A percentile compares a stretch with the other conserved stretches of the same genome.
phyloP scores from a whole-genome alignment of 805 yeast genomes.

The Spathaspora arborariae region DNA sequence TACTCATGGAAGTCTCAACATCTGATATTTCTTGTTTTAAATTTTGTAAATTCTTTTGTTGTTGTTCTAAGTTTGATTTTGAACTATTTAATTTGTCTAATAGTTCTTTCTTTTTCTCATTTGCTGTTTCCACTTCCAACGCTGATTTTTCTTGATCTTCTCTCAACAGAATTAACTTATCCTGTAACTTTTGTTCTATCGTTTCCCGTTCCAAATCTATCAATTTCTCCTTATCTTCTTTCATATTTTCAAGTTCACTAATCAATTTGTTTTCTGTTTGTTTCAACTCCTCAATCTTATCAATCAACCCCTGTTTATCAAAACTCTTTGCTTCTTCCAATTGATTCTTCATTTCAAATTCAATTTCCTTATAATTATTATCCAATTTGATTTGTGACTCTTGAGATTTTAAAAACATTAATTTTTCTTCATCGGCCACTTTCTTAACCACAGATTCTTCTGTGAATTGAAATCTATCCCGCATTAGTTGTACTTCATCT shows the following conservation, averaged over 20 bases:
- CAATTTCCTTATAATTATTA: slow-evolving; percentile 26
- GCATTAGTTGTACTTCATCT: background rate
- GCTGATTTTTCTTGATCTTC: slow-evolving; percentile 12
- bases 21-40: slow-evolving; percentile 1
- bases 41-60: background rate
- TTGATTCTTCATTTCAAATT: slow-evolving; percentile 32
- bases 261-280: slow-evolving; percentile 7
- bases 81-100: slow-evolving; percentile 5
- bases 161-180: slow-evolving; percentile 20
- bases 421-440: slow-evolving; percentile 26
- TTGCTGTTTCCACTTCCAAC: slow-evolving; percentile 8
- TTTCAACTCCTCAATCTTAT: slow-evolving; percentile 17
- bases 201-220: slow-evolving; percentile 19
- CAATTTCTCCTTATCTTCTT: slow-evolving; percentile 14
- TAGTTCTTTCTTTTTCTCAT: slow-evolving; percentile 1
- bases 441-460: slow-evolving; percentile 19
- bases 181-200: slow-evolving; percentile 19
- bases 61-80: slow-evolving; percentile 2
- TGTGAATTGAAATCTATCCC: background rate
- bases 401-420: slow-evolving; percentile 23
- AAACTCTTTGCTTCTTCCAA: slow-evolving; percentile 22
- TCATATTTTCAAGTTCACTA: slow-evolving; percentile 11
- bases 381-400: slow-evolving; percentile 24
- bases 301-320: slow-evolving; percentile 17
- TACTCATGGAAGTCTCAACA: slow-evolving; percentile 16